phyloP scores from a whole-genome alignment of 23 red algal species.

The Agarophyton chilense region DNA sequence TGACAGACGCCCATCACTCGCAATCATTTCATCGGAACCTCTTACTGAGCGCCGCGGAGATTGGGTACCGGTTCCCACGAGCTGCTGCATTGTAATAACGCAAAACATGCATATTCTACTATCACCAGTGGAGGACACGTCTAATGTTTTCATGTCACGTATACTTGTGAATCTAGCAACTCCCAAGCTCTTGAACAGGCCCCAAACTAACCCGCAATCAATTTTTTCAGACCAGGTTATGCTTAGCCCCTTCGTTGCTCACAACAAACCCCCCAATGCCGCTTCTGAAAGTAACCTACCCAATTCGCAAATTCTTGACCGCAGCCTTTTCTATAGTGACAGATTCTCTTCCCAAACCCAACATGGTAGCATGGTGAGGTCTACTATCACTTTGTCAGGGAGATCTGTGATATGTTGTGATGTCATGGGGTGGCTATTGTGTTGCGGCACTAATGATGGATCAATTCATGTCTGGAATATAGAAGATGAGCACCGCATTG shows the following conservation, averaged over 20 bases:
- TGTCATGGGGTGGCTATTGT: constrained; percentile 50
- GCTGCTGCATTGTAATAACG: constrained; percentile 73
- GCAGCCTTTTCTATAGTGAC: not conserved
- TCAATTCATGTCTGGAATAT: constrained; percentile 77
- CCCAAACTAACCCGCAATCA: not conserved
- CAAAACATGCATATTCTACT: constrained; percentile 72
- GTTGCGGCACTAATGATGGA: constrained; percentile 70
- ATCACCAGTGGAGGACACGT: constrained; percentile 7
- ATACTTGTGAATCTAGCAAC: constrained; percentile 44
- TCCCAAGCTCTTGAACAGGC: not conserved
- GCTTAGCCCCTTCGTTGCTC: constrained; percentile 26
- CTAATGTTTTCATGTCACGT: constrained; percentile 39
- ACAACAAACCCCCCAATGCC: not conserved
- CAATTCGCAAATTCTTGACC: not conserved
- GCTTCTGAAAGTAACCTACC: not conserved
- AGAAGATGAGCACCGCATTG: constrained; percentile 27
- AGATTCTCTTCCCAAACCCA: not conserved
- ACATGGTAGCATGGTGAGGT: constrained; percentile 35
- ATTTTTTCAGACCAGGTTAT: not conserved
- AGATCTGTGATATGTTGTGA: constrained; percentile 58
- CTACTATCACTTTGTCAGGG: constrained; percentile 50
- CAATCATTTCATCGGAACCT: constrained; percentile 87
- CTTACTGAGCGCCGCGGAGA: constrained; percentile 75
- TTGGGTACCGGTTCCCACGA: constrained; percentile 81
- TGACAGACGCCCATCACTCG: constrained; percentile 64